Evolutionary conservation across 2,329 filamentous ascomycete species (phyloP).

Genomic region (Trichoderma guizhouense): DNA sequence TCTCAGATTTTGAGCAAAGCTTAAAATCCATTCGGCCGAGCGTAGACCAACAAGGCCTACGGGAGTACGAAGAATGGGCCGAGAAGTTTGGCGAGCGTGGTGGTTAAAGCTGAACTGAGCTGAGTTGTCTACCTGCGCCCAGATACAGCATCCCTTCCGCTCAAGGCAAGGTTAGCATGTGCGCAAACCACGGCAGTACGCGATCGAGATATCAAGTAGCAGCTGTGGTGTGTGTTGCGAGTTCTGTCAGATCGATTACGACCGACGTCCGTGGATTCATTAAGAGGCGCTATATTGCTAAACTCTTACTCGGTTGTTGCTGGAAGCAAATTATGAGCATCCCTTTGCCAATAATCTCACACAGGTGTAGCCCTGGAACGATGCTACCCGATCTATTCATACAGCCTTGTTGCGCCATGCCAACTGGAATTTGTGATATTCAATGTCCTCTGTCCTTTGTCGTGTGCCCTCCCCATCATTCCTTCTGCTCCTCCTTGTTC

Average conservation of each 20-base stretch:
- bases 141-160: neutral
- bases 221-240: neutral
- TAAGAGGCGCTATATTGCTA: constrained; percentile 2
- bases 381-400: neutral
- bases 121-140: neutral
- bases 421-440: neutral
- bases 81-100: constrained; percentile 88
- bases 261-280: neutral
- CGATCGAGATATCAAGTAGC: neutral
- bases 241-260: neutral
- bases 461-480: constrained; percentile 20
- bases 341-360: neutral
- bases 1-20: constrained; percentile 81
- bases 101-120: constrained; percentile 47
- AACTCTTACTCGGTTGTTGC: neutral
- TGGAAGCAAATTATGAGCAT: neutral
- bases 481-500: neutral
- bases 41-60: constrained; percentile 79
- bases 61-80: constrained; percentile 93
- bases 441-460: neutral
- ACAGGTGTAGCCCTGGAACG: neutral
- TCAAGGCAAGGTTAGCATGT: neutral
- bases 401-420: neutral
- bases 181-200: neutral
- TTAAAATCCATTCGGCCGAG: constrained; percentile 82